A percentile compares a stretch with the other conserved stretches of the same genome.
Evolutionary conservation across 2,329 filamentous ascomycete genomes (phyloP).

Genomic region (Ciborinia camelliae): DNA sequence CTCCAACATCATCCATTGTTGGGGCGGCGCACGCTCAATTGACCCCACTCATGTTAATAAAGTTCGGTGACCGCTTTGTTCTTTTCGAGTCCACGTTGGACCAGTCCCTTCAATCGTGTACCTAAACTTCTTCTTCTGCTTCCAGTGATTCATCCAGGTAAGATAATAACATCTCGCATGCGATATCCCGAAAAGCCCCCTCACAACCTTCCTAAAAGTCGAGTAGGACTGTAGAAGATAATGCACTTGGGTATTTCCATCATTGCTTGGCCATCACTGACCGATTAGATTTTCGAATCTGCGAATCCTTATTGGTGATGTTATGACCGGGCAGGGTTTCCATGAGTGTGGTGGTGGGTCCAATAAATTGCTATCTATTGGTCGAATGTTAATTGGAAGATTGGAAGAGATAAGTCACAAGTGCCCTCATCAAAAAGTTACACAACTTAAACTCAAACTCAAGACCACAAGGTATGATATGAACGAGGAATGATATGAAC

Average conservation of each 20-base stretch:
- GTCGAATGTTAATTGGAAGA: constrained; percentile 3
- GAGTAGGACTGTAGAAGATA: neutral
- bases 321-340: constrained; percentile 5
- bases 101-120: neutral
- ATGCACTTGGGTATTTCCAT: neutral
- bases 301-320: constrained; percentile 4
- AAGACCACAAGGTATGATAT: neutral
- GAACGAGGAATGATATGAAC: too few relatives aligned
- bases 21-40: constrained; percentile 14
- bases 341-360: constrained; percentile 9
- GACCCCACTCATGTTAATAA: constrained; percentile 6
- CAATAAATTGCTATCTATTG: constrained; percentile 17
- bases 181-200: constrained; percentile 10
- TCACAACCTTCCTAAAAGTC: neutral
- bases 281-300: neutral
- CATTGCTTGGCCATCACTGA: constrained; percentile 11
- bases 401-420: neutral
- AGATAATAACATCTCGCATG: neutral
- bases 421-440: constrained; percentile 4
- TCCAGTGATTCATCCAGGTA: neutral
- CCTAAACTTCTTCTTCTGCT: neutral
- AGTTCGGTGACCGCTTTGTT: constrained; percentile 8
- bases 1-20: constrained; percentile 4
- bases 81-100: neutral
- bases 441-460: neutral